These are phyloP conservation scores for Nosema muscidifuracis DNA, from an alignment of 371 early-diverging fungal species.

Conservation along the genomic window DNA sequence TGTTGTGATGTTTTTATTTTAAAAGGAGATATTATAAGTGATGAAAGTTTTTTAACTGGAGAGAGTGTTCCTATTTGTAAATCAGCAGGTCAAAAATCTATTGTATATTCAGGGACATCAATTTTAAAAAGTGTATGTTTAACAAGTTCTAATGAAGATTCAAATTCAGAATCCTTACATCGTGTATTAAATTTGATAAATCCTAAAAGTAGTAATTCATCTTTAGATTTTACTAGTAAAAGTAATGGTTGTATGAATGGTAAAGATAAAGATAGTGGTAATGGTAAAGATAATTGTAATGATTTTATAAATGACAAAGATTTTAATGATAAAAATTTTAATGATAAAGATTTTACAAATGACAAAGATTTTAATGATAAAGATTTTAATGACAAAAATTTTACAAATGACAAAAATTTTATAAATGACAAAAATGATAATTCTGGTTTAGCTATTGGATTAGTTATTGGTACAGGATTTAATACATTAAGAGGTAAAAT, in stretches of 20 bases:
- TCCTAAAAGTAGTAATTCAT: no score
- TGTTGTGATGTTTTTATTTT: constrained; percentile 88
- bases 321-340: no score
- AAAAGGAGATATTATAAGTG: constrained; percentile 90
- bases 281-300: constrained; percentile 71
- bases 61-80: constrained; percentile 82
- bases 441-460: constrained; percentile 65
- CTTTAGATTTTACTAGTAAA: not conserved
- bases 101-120: constrained; percentile 42
- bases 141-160: not conserved
- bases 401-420: constrained; percentile 69
- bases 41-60: constrained; percentile 97
- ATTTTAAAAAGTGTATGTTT: constrained; percentile 38
- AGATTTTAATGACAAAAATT: no score
- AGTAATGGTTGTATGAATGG: not conserved
- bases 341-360: no score
- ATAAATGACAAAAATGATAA: constrained; percentile 62
- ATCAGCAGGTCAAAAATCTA: constrained; percentile 43
- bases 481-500: constrained; percentile 87
- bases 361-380: no score
- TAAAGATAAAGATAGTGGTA: constrained; percentile 62
- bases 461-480: constrained; percentile 85
- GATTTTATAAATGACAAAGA: no score
- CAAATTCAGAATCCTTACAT: constrained; percentile 12
- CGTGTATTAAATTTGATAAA: constrained; percentile 13